Base-by-base conservation (phyloP, 1,284 basidiomycete species). In the Microbotryomycetes sp. region DNA sequence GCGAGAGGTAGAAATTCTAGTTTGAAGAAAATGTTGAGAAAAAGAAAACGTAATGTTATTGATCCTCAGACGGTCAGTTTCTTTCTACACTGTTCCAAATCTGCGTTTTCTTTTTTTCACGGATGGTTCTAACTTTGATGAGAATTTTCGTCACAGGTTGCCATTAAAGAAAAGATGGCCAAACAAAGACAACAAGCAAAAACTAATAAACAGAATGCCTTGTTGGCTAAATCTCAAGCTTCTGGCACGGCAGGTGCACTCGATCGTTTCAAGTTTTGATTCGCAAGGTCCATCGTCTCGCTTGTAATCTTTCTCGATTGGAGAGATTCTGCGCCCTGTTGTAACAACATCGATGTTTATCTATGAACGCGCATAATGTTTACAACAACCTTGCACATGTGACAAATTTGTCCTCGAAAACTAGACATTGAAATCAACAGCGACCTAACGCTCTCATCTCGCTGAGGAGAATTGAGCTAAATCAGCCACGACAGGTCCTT, bases 11-110 rank as follows among this genome's bases (percentile, higher is more conserved):
- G 88, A 79, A 88, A 84, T 74, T 76, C 89, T 74, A 67, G 65
- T 42, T 36, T 72, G 23, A 93, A 92, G 76, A 80, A 89, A 79
- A 86, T 73, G 71, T 75, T 94, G 62, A 81, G 87, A 68, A 92
- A 92, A 78, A 87, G 92, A 76, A 84, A 89, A 74, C 92, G 92
- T 80, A 94, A 96, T 71, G 88, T 96, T 59, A 83, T 96, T 67
- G 91, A 94, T 75, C 88, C 89, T 28, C 82, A 84, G 53, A 83
- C 87, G 59, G 90, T 93, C 45, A 48, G 66, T 60, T 2, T 23
- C 1, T 4, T 14, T 42, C 22, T 48, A 3, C 23, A 32, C 54
- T 16, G 23, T 31, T 50, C 25, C 2, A 7, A 15, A 0, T 28
- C 29, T 14, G 16, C 15, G 6, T 42, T 61, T 16, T 25, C 23